Percentiles rank a stretch among this genome's conserved stretches.
These are phyloP conservation scores for Colletotrichum brevisporum DNA, from an alignment of 2,329 filamentous ascomycete species.

Conservation along the genomic window DNA sequence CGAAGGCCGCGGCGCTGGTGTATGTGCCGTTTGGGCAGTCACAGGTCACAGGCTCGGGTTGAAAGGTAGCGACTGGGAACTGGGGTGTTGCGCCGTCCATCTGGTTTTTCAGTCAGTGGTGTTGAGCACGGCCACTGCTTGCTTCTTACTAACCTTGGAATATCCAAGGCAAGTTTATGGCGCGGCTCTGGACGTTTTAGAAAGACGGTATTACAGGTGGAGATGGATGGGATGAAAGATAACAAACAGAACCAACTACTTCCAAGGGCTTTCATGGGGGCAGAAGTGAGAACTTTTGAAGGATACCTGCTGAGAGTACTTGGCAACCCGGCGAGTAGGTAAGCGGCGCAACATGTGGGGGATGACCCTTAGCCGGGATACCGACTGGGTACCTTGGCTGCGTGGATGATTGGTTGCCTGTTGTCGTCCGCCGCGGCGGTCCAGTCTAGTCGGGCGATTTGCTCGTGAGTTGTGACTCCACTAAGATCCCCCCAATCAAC, in stretches of 20 bases:
- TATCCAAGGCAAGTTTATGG: too few relatives aligned
- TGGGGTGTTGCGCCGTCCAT: not conserved
- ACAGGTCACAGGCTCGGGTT: not conserved
- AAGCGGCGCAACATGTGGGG: not conserved
- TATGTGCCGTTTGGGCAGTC: conserved; percentile 17
- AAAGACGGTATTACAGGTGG: too few relatives aligned
- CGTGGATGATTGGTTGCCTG: not conserved
- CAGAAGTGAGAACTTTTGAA: not conserved
- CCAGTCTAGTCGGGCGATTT: not conserved
- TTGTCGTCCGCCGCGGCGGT: not conserved
- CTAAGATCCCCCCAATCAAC: too few relatives aligned
- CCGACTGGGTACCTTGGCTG: conserved; percentile 5
- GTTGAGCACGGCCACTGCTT: not conserved
- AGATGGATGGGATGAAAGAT: too few relatives aligned
- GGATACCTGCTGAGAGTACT: not conserved
- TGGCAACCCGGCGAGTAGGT: not conserved
- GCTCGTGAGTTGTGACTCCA: too few relatives aligned
- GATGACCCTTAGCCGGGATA: not conserved
- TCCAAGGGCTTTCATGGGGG: too few relatives aligned
- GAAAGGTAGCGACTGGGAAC: not conserved
- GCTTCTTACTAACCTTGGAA: too few relatives aligned
- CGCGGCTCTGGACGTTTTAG: too few relatives aligned
- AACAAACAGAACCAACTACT: too few relatives aligned
- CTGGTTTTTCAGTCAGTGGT: not conserved
- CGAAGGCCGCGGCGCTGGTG: not conserved